phyloP scores from a whole-genome alignment of 352 stramenopile genomes.

The Thalassiosira livingstoniorum region DNA sequence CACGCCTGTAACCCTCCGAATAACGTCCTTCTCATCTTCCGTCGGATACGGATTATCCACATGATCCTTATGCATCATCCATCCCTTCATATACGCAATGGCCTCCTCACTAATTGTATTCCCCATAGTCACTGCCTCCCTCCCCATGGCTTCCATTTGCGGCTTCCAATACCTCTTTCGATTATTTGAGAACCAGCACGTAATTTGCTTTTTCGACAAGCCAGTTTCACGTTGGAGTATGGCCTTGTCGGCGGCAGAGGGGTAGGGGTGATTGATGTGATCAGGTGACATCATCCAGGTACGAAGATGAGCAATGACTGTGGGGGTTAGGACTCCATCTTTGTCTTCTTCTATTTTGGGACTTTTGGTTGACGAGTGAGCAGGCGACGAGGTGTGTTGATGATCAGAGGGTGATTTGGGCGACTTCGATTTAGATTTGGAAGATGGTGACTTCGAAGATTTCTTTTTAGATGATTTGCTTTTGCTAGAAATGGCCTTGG shows the following conservation, averaged over 20 bases:
- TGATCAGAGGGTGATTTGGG: no score
- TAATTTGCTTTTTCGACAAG: conserved; percentile 76
- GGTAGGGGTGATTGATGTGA: conserved; percentile 69
- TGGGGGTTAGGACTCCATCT: conserved; percentile 34
- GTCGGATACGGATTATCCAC: conserved; percentile 56
- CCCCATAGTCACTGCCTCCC: conserved; percentile 5
- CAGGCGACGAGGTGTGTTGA: no score
- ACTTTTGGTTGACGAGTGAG: no score
- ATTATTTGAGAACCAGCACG: conserved; percentile 83
- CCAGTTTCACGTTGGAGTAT: conserved; percentile 65
- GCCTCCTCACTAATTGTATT: conserved; percentile 35
- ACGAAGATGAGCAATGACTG: conserved; percentile 64
- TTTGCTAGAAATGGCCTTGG: no score
- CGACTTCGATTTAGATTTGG: no score
- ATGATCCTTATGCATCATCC: conserved; percentile 55
- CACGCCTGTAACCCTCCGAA: conserved; percentile 64
- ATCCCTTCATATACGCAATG: conserved; percentile 51
- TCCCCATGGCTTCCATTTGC: conserved; percentile 27
- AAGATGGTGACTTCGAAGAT: no score
- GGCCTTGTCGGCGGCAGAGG: conserved; percentile 62
- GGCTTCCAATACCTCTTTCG: conserved; percentile 74
- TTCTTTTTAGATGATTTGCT: no score
- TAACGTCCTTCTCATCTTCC: conserved; percentile 47
- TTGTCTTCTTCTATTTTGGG: no score
- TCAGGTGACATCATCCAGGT: conserved; percentile 65